Evolutionary conservation across 495 filamentous ascomycete species (phyloP).

Genomic region (Echria macrotheca): DNA sequence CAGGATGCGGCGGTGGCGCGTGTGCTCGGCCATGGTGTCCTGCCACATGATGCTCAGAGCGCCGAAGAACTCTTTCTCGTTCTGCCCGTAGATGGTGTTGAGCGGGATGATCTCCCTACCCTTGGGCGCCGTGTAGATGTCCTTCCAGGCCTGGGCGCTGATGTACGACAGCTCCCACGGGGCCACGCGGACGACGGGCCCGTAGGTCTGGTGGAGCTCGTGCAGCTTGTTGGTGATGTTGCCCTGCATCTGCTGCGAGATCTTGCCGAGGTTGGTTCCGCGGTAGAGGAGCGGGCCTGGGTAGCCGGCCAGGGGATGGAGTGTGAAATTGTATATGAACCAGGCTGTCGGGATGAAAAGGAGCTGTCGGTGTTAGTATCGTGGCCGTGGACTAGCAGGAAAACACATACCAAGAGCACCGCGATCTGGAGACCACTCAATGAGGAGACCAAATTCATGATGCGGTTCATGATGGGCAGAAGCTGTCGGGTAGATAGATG

Average conservation of each 20-base stretch:
- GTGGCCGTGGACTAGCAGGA: too few relatives aligned
- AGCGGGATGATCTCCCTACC: background rate
- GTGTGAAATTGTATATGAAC: conserved; percentile 44
- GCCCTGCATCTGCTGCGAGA: conserved; percentile 16
- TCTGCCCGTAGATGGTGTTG: conserved; percentile 28
- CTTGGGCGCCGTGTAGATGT: conserved; percentile 45
- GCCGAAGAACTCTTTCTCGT: conserved; percentile 9
- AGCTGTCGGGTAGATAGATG: too few relatives aligned
- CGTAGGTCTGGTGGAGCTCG: conserved; percentile 45
- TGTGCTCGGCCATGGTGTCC: conserved; percentile 26
- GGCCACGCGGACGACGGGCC: conserved; percentile 49
- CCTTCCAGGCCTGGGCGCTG: conserved; percentile 47
- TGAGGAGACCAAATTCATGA: too few relatives aligned
- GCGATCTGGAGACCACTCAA: too few relatives aligned
- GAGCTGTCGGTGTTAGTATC: too few relatives aligned
- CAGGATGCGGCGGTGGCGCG: conserved; percentile 37
- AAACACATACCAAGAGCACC: too few relatives aligned
- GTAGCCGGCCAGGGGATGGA: conserved; percentile 46
- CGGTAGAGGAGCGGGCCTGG: conserved; percentile 46
- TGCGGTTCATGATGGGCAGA: too few relatives aligned
- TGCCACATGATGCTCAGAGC: conserved; percentile 5
- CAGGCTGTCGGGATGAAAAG: too few relatives aligned
- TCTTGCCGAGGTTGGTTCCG: conserved; percentile 35
- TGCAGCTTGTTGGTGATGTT: conserved; percentile 10
- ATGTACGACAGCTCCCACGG: conserved; percentile 54